phyloP scores from a whole-genome alignment of 164 flowering plant species.

The Stephania japonica region DNA sequence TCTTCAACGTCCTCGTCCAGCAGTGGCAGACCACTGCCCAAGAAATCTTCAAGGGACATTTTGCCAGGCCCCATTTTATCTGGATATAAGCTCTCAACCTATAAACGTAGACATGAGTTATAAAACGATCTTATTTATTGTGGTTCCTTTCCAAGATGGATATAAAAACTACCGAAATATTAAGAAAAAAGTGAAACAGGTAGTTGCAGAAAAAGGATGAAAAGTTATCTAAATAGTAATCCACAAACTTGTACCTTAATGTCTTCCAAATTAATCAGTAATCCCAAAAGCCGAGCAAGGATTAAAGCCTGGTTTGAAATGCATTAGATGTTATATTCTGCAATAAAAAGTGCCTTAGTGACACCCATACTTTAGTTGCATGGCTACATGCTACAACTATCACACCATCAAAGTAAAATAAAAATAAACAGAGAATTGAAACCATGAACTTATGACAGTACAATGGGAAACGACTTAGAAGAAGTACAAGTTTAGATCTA shows the following conservation, averaged over 20 bases:
- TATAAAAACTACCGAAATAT: background rate
- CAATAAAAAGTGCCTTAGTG: background rate
- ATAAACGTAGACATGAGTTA: slow-evolving; percentile 8
- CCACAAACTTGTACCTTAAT: slow-evolving; percentile 40
- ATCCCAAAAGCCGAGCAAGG: slow-evolving; percentile 81
- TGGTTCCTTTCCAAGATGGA: background rate
- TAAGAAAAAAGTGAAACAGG: background rate
- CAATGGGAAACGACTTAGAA: no score
- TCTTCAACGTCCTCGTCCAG: slow-evolving; percentile 58
- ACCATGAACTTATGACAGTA: no score
- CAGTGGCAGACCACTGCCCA: slow-evolving; percentile 44
- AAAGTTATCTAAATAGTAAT: background rate
- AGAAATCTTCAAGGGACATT: slow-evolving; percentile 61
- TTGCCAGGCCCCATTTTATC: slow-evolving; percentile 59
- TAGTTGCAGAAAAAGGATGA: background rate
- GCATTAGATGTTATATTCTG: background rate
- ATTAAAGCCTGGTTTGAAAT: slow-evolving; percentile 63
- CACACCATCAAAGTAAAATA: background rate
- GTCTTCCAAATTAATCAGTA: slow-evolving; percentile 45
- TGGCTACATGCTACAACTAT: background rate
- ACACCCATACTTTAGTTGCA: no score
- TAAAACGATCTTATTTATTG: background rate
- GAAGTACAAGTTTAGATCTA: no score
- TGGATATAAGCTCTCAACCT: slow-evolving; percentile 90
- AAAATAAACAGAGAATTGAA: no score